These are phyloP conservation scores for Starmerella vaccinii DNA, from an alignment of 805 yeast genomes.

Conservation along the genomic window DNA sequence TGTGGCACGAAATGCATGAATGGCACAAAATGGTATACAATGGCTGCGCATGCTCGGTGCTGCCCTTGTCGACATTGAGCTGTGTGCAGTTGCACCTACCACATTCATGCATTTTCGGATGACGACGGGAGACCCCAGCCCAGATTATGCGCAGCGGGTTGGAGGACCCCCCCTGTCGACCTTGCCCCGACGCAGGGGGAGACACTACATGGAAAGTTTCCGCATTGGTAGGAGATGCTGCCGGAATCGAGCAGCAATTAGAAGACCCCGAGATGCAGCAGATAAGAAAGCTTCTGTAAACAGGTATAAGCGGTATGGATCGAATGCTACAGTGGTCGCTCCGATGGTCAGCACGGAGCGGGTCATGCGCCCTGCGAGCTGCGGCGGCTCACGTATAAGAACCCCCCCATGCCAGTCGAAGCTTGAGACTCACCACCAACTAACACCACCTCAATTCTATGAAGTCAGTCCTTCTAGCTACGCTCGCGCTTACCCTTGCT, in stretches of 20 bases:
- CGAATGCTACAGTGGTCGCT: neutral
- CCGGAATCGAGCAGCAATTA: neutral
- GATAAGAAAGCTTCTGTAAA: neutral
- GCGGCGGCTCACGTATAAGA: neutral
- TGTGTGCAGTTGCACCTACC: too few relatives aligned
- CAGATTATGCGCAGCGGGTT: too few relatives aligned
- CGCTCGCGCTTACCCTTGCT: constrained; percentile 1
- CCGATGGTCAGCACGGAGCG: neutral
- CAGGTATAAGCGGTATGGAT: neutral
- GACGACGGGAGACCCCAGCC: too few relatives aligned
- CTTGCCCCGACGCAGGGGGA: neutral
- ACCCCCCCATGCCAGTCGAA: too few relatives aligned
- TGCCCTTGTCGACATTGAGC: too few relatives aligned
- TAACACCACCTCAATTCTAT: neutral
- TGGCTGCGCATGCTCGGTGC: too few relatives aligned
- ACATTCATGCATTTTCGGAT: too few relatives aligned
- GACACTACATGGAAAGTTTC: neutral
- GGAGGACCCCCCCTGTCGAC: too few relatives aligned
- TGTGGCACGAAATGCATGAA: too few relatives aligned
- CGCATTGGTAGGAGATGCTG: neutral
- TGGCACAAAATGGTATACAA: too few relatives aligned
- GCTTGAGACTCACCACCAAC: too few relatives aligned
- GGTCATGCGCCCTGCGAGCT: too few relatives aligned
- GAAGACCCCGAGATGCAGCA: neutral
- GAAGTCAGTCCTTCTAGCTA: constrained; percentile 3